These are phyloP conservation scores for Lentinus polychrous DNA, from an alignment of 1,284 basidiomycete genomes.

Conservation along the genomic window DNA sequence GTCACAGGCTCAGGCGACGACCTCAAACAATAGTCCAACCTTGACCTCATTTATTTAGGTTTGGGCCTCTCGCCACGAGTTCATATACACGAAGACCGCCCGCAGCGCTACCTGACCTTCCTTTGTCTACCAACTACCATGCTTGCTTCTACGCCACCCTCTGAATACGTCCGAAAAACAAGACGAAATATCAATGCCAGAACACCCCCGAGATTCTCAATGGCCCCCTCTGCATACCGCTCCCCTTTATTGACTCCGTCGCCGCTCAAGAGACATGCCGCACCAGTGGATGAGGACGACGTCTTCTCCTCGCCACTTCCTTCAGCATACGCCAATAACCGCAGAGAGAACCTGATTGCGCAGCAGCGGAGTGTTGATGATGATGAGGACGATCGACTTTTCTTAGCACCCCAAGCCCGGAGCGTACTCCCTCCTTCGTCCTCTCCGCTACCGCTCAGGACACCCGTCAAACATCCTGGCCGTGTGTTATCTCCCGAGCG, in stretches of 20 bases:
- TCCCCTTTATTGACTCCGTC: constrained; percentile 59
- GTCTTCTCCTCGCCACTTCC: constrained; percentile 50
- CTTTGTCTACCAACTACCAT: constrained; percentile 27
- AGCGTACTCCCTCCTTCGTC: constrained; percentile 31
- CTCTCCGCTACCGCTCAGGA: constrained; percentile 28
- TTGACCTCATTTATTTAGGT: constrained; percentile 9
- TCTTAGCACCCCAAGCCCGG: constrained; percentile 35
- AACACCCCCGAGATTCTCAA: constrained; percentile 27
- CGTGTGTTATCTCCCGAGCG: constrained; percentile 20
- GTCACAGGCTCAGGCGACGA: constrained; percentile 7
- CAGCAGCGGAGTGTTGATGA: constrained; percentile 17
- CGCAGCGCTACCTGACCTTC: constrained; percentile 20
- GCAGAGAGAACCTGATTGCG: constrained; percentile 27
- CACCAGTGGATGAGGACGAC: constrained; percentile 35
- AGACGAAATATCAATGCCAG: constrained; percentile 28
- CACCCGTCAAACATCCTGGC: constrained; percentile 43
- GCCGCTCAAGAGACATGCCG: constrained; percentile 35
- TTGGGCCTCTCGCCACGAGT: constrained; percentile 11
- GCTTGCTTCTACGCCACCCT: constrained; percentile 29
- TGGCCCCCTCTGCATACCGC: constrained; percentile 31
- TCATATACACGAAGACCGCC: constrained; percentile 5
- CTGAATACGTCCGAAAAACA: constrained; percentile 27
- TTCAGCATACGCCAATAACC: constrained; percentile 35
- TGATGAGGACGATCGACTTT: constrained; percentile 52
- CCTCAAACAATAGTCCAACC: constrained; percentile 6